Conservation (phyloP, 495 filamentous ascomycete species). For the Pyronema omphalodes region DNA sequence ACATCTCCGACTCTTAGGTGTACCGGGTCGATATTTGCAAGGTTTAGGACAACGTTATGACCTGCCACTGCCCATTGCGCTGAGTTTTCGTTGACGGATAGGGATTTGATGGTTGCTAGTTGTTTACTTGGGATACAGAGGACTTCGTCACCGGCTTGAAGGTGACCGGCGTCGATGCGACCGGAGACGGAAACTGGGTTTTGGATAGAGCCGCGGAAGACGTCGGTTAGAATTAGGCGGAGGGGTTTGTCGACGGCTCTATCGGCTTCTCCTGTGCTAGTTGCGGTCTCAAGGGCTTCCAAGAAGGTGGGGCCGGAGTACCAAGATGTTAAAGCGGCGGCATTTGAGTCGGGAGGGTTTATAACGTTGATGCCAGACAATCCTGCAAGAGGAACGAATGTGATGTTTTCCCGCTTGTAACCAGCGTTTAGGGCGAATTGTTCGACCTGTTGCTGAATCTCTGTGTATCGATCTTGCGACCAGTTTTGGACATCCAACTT, state of each 20-base stretch:
- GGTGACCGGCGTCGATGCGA: constrained; percentile 62
- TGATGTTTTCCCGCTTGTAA: constrained; percentile 59
- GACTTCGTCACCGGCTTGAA: constrained; percentile 69
- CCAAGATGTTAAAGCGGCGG: constrained; percentile 36
- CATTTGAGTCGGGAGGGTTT: constrained; percentile 31
- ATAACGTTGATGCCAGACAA: constrained; percentile 75
- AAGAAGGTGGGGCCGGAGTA: constrained; percentile 64
- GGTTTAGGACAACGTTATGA: constrained; percentile 66
- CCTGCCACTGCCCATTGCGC: constrained; percentile 91
- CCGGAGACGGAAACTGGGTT: constrained; percentile 66
- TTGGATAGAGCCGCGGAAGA: constrained; percentile 58
- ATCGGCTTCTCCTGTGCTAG: not conserved
- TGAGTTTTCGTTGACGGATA: constrained; percentile 54
- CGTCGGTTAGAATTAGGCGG: constrained; percentile 48
- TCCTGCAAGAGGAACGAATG: constrained; percentile 77
- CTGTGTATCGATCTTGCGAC: constrained; percentile 61
- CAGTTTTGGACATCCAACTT: constrained; percentile 63
- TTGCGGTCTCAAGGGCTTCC: constrained; percentile 38
- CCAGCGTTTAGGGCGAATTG: constrained; percentile 67
- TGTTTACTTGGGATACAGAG: constrained; percentile 63
- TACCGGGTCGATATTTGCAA: constrained; percentile 67
- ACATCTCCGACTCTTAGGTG: constrained; percentile 74
- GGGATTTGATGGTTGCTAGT: constrained; percentile 53
- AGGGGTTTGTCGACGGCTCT: constrained; percentile 60
- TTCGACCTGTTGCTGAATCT: constrained; percentile 66